Base-by-base conservation (phyloP, 176 grass and related monocot species). In the Coix lacrymajobi region DNA sequence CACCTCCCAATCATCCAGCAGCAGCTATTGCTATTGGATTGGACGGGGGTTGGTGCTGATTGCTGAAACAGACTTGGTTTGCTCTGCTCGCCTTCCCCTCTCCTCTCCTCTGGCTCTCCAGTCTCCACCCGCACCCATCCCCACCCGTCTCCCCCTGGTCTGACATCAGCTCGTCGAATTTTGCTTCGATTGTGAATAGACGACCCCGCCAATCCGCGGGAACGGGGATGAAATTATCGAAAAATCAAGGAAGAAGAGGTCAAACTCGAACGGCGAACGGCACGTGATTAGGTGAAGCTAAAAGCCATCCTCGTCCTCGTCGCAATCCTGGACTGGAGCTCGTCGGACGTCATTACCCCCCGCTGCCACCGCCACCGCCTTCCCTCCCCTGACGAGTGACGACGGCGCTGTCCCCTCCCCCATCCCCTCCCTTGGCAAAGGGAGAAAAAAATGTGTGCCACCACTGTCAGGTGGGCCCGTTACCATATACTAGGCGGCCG, bases 151-250 rank as follows among this genome's bases (percentile, higher is more conserved):
- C 43, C 74, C 37, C 25, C 2, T 8, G 0, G 0, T 61, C 66
- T 88, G 73, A 83, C 86, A 73, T 78, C 73, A 78, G 39, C 66
- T 54, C 67, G 41, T 57, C 78, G 73, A 88, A 64, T 77, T 36
- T 48, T 24, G 36, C 9, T 20, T 11, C 24, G 11, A 20, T 48
- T 37, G 41, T 26, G 25, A 73, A 48, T 11, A 46, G 45, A 31
- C 71, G 7, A 22, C n/a, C n/a, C n/a, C n/a, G 46, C 28, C 44
- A 73, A 51, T 54, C 45, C 46, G 19, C 30, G 71, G 8, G 16
- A 10, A 7, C n/a, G n/a, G 71, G 16, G 41, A 26, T 17, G 25
- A 28, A 38, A 74, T 52, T 22, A 51, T 32, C 28, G 31, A 52
- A 52, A 30, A 33, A 73, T 43, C 12, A 3, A 48, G 25, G 25